Evolutionary conservation across 106 monocot genomes (phyloP), one percentile per base, ranked within the genome.

Genomic region (Dioscorea alata): DNA sequence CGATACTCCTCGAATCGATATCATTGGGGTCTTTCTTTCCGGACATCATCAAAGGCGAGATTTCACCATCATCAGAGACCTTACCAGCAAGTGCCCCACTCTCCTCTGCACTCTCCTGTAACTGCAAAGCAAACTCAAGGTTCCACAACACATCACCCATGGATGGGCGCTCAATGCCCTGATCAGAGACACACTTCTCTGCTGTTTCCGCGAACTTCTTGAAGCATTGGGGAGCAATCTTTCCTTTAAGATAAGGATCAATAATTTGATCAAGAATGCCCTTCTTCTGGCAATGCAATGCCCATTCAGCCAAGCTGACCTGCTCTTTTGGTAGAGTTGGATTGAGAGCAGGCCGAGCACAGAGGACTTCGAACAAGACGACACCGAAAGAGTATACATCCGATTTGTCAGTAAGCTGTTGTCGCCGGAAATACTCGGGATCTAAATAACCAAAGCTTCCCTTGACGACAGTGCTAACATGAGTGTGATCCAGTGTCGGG

Each of bases 91-190:
- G 33, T 57, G 48, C 65, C 13, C 78, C 74, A 16, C 64, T 71
- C 53, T 83, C 76, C 63, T 83, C 82, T 21, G 69, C 64, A 56
- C 69, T 77, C 77, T 79, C 73, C 71, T 87, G 86, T 60, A 91
- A 73, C 71, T 93, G 93, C 21, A 93, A 79, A 0, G 89, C 93
- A 49, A 86, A 93, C 70, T 89, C 89, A 6, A 93, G 81, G 71
- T 82, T 93, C 93, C 89, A 93, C 2, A 93, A 79, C 23, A 93
- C 93, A 33, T 93, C 89, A 5, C 93, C 93, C 79, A 86, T 93
- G 4, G 82, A 67, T 4, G 93, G 93, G 15, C 93, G 53, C 12
- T 93, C 86, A 15, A 83, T 77, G 18, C 92, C 83, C 18, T 79
- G 68, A 50, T 89, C 93, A 2, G 93, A 72, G 19, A 82, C 72